phyloP scores from a whole-genome alignment of 495 filamentous ascomycete genomes.

The Mytilinidion resinicola region DNA sequence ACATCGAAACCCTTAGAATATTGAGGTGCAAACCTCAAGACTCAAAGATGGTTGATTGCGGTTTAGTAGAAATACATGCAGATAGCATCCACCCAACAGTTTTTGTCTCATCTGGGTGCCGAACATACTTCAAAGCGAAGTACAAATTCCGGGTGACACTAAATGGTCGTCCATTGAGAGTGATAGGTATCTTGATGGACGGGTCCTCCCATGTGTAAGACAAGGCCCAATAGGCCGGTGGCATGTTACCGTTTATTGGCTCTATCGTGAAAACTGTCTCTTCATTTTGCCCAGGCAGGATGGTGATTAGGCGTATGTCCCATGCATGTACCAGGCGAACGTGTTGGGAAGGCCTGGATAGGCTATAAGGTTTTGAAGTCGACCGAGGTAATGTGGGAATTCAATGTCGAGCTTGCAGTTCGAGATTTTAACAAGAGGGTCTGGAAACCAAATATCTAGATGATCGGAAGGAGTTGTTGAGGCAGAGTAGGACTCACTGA shows the following conservation, averaged over 20 bases:
- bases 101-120: background rate
- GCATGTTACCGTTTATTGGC: background rate
- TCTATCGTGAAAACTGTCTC: background rate
- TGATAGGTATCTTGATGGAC: background rate
- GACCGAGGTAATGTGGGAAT: no score
- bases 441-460: no score
- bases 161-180: background rate
- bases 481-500: no score
- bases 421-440: no score
- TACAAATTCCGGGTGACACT: conserved; percentile 3
- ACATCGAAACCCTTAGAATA: no score
- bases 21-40: no score
- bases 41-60: no score
- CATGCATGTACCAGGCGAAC: background rate
- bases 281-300: background rate
- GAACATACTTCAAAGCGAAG: conserved; percentile 2
- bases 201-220: background rate
- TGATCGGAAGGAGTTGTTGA: no score
- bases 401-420: no score
- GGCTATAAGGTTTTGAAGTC: no score
- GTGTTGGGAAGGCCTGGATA: background rate
- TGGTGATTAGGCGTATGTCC: background rate
- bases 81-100: conserved; percentile 12
- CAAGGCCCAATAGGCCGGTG: background rate
- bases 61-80: no score